These are phyloP conservation scores for Aspergillus sp. DNA, from an alignment of 2,329 filamentous ascomycete genomes.

Conservation along the genomic window DNA sequence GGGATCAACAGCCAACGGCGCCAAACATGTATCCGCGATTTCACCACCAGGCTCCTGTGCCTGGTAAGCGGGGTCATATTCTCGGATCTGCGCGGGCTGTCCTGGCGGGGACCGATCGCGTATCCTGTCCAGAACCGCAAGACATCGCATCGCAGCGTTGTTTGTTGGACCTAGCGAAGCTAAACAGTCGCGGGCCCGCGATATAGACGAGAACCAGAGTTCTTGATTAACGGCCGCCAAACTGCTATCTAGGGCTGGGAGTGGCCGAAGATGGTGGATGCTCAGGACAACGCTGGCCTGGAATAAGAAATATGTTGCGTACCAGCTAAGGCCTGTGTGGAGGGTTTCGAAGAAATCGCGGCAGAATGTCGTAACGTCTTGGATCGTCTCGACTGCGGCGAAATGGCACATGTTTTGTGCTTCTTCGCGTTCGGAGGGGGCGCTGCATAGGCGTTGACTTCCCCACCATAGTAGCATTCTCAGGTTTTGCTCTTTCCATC, in stretches of 20 bases:
- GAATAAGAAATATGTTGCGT: conserved; percentile 25
- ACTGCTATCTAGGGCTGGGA: background rate
- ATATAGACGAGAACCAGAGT: conserved; percentile 14
- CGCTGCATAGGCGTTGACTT: conserved; percentile 13
- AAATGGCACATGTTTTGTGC: conserved; percentile 20
- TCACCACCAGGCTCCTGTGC: background rate
- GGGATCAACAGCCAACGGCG: conserved; percentile 13
- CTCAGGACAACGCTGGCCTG: conserved; percentile 22
- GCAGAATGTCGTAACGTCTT: conserved; percentile 20
- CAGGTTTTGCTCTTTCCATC: conserved; percentile 25
- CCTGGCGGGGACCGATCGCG: background rate
- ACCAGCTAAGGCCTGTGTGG: conserved; percentile 22
- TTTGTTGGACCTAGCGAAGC: conserved; percentile 10
- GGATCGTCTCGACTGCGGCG: conserved; percentile 18
- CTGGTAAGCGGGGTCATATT: too few relatives aligned
- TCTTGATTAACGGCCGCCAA: conserved; percentile 8
- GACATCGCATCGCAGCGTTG: conserved; percentile 15
- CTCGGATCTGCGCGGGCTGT: background rate
- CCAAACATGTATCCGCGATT: background rate
- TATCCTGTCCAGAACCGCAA: conserved; percentile 17
- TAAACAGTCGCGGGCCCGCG: conserved; percentile 13
- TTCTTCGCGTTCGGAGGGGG: conserved; percentile 14
- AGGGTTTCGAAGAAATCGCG: conserved; percentile 6
- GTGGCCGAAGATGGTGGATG: conserved; percentile 5
- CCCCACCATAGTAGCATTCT: conserved; percentile 26